A percentile compares a stretch with the other conserved stretches of the same genome.
Conservation (phyloP, 2,329 filamentous ascomycete species). For the Aspergillus fumigatus region DNA sequence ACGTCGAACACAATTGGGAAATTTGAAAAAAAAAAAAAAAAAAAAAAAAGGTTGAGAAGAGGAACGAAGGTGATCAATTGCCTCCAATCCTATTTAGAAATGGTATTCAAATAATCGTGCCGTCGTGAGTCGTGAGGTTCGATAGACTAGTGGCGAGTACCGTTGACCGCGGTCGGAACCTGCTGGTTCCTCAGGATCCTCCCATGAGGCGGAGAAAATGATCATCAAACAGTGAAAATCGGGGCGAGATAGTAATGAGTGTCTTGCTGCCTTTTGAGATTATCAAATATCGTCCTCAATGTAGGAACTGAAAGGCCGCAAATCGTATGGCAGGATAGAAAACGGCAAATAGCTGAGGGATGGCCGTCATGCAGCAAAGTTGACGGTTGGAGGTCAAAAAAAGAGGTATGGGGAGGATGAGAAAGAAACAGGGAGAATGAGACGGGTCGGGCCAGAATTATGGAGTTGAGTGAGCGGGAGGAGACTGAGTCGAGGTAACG, state of each 20-base stretch:
- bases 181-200: not conserved
- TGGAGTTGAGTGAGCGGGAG: not conserved
- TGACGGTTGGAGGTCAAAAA: not conserved
- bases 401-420: conserved; percentile 1
- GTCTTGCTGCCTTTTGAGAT: not conserved
- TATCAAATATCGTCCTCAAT: not conserved
- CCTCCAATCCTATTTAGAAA: not conserved
- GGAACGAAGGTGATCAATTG: not conserved
- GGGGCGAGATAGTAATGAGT: not conserved
- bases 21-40: not conserved
- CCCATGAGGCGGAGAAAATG: not conserved
- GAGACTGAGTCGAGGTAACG: too few relatives aligned
- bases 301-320: not conserved
- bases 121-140: not conserved
- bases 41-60: too few relatives aligned
- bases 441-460: not conserved
- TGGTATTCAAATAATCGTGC: not conserved
- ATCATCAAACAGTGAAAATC: not conserved
- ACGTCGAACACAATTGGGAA: not conserved
- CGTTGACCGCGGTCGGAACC: not conserved
- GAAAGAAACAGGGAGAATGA: not conserved
- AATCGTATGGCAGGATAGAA: not conserved
- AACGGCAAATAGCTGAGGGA: not conserved
- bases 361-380: not conserved
- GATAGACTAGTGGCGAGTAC: not conserved